phyloP scores from a whole-genome alignment of 192 early-diverging fungal genomes.

The Phycomyces blakesleeanus region DNA sequence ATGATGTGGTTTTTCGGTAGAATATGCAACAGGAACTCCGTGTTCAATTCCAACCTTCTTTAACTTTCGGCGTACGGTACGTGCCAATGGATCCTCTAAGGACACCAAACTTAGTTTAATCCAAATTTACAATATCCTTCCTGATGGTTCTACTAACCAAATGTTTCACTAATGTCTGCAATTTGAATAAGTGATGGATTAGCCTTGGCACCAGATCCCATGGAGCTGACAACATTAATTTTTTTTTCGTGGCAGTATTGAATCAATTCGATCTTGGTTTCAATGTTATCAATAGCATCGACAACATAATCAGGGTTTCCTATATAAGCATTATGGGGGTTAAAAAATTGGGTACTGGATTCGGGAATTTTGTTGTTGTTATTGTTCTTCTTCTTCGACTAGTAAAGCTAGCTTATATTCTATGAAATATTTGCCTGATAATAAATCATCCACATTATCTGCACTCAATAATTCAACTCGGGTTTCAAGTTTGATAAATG shows the following conservation, averaged over 20 bases:
- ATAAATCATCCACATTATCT: conserved; percentile 62
- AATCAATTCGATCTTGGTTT: conserved; percentile 89
- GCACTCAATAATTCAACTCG: conserved; percentile 72
- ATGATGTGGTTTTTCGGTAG: conserved; percentile 89
- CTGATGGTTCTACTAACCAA: conserved; percentile 60
- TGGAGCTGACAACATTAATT: conserved; percentile 83
- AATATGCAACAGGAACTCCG: conserved; percentile 93
- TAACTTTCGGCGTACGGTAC: conserved; percentile 76
- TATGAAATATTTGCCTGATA: conserved; percentile 46
- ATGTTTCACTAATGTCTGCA: conserved; percentile 90
- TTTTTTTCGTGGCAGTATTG: conserved; percentile 76
- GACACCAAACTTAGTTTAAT: too few relatives aligned
- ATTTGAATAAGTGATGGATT: conserved; percentile 96
- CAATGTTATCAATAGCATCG: conserved; percentile 95
- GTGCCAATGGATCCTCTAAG: conserved; percentile 89
- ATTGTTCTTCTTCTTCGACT: too few relatives aligned
- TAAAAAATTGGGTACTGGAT: too few relatives aligned
- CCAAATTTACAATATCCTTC: too few relatives aligned
- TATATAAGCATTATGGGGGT: not conserved
- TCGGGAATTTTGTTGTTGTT: too few relatives aligned
- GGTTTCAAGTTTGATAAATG: conserved; percentile 76
- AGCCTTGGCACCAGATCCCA: conserved; percentile 96
- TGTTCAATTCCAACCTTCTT: conserved; percentile 64
- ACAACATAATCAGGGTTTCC: conserved; percentile 67
- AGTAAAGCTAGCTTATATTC: conserved; percentile 11